Evolutionary conservation across 2,329 filamentous ascomycete species (phyloP).

Genomic region (Ophiosphaerella herpotricha): DNA sequence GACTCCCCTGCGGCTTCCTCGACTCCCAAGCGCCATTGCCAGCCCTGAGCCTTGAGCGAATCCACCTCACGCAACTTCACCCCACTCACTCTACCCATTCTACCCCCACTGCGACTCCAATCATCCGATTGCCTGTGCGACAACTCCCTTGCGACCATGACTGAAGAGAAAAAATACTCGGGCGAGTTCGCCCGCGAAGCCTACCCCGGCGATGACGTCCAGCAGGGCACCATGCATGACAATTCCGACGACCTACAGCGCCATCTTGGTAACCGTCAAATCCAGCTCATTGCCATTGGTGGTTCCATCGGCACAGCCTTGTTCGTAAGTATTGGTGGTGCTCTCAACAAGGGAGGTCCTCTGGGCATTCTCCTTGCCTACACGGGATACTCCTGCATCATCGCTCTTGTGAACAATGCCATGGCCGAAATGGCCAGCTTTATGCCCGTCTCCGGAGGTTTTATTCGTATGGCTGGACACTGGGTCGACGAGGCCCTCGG

Average conservation of each 20-base stretch:
- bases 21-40: conserved; percentile 20
- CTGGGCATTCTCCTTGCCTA: conserved; percentile 64
- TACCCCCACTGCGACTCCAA: conserved; percentile 15
- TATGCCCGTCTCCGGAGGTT: conserved; percentile 67
- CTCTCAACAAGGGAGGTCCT: conserved; percentile 56
- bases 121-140: conserved; percentile 21
- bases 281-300: conserved; percentile 49
- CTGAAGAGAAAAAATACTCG: conserved; percentile 38
- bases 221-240: conserved; percentile 36
- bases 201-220: conserved; percentile 28
- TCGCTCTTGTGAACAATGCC: conserved; percentile 67
- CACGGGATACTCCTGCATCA: conserved; percentile 58
- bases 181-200: conserved; percentile 35
- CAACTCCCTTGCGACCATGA: conserved; percentile 34
- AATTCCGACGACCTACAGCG: conserved; percentile 46
- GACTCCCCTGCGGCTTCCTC: background rate
- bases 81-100: background rate
- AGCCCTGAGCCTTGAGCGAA: conserved; percentile 6
- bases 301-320: conserved; percentile 53
- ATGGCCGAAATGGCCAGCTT: conserved; percentile 68
- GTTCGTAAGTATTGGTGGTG: conserved; percentile 66
- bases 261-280: conserved; percentile 47
- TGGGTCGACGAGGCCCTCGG: conserved; percentile 70
- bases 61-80: conserved; percentile 19
- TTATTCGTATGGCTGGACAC: conserved; percentile 66